Conservation (phyloP, 2,329 filamentous ascomycete genomes). For the Ophidiomyces ophidiicola region DNA sequence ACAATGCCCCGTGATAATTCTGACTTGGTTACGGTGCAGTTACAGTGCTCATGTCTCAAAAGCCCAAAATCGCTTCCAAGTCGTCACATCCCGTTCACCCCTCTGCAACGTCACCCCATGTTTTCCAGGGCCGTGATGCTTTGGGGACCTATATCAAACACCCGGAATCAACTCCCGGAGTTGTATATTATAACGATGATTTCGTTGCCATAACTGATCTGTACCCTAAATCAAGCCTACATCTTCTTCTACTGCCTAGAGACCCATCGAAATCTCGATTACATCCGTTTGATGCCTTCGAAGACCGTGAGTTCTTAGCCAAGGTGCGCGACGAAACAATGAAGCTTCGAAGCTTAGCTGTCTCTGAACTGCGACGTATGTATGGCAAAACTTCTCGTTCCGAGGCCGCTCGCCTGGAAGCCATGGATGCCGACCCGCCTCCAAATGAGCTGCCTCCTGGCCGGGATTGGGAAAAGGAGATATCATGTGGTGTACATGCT, state of each 20-base stretch:
- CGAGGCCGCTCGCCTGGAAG: constrained; percentile 52
- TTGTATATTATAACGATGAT: constrained; percentile 55
- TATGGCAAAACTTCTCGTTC: constrained; percentile 52
- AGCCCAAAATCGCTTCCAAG: constrained; percentile 28
- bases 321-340: constrained; percentile 49
- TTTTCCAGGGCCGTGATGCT: constrained; percentile 44
- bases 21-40: constrained; percentile 27
- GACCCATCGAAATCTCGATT: constrained; percentile 46
- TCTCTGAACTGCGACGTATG: constrained; percentile 58
- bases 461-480: constrained; percentile 64
- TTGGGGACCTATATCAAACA: constrained; percentile 55
- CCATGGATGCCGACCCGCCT: constrained; percentile 46
- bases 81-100: background rate
- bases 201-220: constrained; percentile 70
- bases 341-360: constrained; percentile 54
- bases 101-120: background rate
- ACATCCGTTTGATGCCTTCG: constrained; percentile 68
- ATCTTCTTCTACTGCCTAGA: constrained; percentile 78
- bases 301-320: constrained; percentile 55
- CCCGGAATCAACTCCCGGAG: constrained; percentile 45
- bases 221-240: constrained; percentile 74
- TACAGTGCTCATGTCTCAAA: constrained; percentile 44
- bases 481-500: constrained; percentile 71
- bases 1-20: background rate
- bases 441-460: constrained; percentile 51